Base-by-base conservation (phyloP, 2,329 filamentous ascomycete genomes). In the Fusarium sambucinum region DNA sequence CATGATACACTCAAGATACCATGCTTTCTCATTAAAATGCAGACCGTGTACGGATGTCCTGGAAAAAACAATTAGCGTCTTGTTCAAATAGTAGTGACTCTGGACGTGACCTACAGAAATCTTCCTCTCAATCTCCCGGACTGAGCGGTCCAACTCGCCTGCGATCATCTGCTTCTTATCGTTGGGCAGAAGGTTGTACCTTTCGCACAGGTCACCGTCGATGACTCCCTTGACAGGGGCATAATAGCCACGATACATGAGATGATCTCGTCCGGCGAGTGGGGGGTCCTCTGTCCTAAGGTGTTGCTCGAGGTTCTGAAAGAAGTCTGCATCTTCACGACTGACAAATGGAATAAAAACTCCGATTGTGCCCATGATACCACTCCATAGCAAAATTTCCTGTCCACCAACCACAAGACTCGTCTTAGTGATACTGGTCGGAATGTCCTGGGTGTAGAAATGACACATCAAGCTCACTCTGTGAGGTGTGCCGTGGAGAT, bases 111-210 rank as follows among this genome's bases (percentile, higher is more conserved):
- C 76, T 75, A 86, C 85, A 63, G 92, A 94, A 76, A 99, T 95
- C 82, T 97, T 97, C 75, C 96, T 90, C 84, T 99, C 96, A 75
- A 99, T 96, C 80, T 98, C 93, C 73, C 93, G 84, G 56, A 97
- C 90, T 41, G 92, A 95, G 60, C 96, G 90, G 80, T 98, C 96
- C 71, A 98, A 80, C 80, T 98, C 95, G 51, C 87, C 94, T 3
- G 95, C 95, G 82, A 99, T 97, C 88, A 94, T 94, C 80, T 93
- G 90, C 85, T 97, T 97, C 84, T 93, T 94, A 74, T 97, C 95
- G 71, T 90, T 91, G 27, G 91, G 86, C 63, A 99, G 84, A 62
- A 96, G 82, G 60, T 93, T 88, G 80, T 93, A 99, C 71, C 94
- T 88, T 84, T 99, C 96, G 74, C 96, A 97, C 40, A 99, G 83